Conservation (phyloP, 768 basidiomycete genomes). For the Scleroderma bovista region DNA sequence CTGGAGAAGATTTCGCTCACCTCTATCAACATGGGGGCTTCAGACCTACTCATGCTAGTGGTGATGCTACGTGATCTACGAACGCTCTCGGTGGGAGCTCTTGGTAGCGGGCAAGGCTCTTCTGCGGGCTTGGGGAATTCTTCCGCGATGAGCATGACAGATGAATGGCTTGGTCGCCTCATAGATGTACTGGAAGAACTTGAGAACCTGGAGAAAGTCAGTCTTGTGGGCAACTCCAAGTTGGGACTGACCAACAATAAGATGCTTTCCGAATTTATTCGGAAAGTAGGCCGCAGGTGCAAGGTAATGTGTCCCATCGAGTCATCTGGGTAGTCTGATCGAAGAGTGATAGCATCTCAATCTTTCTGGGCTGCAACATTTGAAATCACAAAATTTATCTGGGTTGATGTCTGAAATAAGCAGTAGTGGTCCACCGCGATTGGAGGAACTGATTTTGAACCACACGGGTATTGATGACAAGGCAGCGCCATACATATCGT, state of each 20-base stretch:
- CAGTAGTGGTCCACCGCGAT: conserved; percentile 24
- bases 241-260: conserved; percentile 38
- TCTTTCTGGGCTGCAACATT: conserved; percentile 44
- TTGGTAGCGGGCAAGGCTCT: conserved; percentile 45
- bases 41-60: conserved; percentile 39
- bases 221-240: conserved; percentile 59
- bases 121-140: conserved; percentile 40
- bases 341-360: conserved; percentile 45
- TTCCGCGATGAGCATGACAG: conserved; percentile 51
- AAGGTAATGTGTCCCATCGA: conserved; percentile 34
- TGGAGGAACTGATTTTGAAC: conserved; percentile 50
- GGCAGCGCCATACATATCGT: conserved; percentile 45
- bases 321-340: neutral
- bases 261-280: conserved; percentile 40
- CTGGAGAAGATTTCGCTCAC: conserved; percentile 64
- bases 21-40: conserved; percentile 41
- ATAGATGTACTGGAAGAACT: conserved; percentile 35
- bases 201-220: conserved; percentile 44
- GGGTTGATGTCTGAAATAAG: conserved; percentile 34
- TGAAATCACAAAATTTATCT: conserved; percentile 47
- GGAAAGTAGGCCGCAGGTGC: conserved; percentile 51
- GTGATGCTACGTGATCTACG: conserved; percentile 36
- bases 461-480: conserved; percentile 59
- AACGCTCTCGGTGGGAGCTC: conserved; percentile 51
- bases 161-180: conserved; percentile 40